Evolutionary conservation across 208 protist species (phyloP).

Genomic region (Zelonia costaricensis): DNA sequence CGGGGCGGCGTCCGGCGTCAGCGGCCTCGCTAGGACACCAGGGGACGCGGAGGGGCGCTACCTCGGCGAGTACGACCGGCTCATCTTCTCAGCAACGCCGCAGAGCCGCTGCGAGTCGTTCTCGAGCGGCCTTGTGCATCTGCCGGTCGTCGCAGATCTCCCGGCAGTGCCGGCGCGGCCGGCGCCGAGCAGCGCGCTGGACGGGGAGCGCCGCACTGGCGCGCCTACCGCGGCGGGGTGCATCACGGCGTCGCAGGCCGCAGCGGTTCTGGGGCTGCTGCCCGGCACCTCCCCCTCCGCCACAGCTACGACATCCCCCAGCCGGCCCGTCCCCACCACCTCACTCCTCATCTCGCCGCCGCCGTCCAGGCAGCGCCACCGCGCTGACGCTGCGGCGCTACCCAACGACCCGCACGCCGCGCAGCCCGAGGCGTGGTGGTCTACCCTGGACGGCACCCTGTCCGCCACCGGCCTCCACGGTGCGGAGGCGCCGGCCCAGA

Average conservation of each 20-base stretch:
- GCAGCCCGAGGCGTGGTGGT: conserved; percentile 27
- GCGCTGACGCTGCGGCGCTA: neutral
- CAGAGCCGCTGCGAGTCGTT: too few species aligned
- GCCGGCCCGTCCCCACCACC: neutral
- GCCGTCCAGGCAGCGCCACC: neutral
- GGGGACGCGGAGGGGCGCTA: neutral
- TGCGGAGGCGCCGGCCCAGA: neutral
- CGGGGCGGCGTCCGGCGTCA: neutral
- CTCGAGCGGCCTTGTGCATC: too few species aligned
- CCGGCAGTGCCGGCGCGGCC: neutral
- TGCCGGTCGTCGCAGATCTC: neutral
- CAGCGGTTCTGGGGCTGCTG: conserved; percentile 3
- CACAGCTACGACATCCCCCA: neutral
- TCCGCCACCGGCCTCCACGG: conserved; percentile 5
- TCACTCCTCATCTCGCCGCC: neutral
- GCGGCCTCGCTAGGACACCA: too few species aligned
- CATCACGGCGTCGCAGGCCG: conserved; percentile 6
- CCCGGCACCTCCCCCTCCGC: neutral
- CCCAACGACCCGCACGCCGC: neutral
- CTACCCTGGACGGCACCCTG: conserved; percentile 27
- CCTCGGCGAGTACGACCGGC: conserved; percentile 13
- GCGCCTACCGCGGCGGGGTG: neutral
- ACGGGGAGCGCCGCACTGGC: too few species aligned
- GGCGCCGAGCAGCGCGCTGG: neutral
- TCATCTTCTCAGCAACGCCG: conserved; percentile 1